Evolutionary conservation across 768 basidiomycete genomes (phyloP).

Genomic region (Mycena venus): DNA sequence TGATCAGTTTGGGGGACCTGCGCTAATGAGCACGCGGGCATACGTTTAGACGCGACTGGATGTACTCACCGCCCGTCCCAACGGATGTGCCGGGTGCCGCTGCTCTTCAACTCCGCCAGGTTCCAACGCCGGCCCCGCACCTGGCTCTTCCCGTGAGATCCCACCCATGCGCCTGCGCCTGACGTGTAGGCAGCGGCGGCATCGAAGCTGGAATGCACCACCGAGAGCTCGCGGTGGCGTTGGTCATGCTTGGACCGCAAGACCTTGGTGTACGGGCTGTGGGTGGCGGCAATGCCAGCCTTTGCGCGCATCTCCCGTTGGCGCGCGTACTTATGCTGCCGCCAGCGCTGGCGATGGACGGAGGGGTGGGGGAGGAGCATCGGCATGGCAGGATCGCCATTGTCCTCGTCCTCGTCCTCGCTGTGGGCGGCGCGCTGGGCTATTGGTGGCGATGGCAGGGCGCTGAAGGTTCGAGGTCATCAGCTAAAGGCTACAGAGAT

Average conservation of each 20-base stretch:
- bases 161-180: neutral
- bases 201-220: neutral
- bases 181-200: neutral
- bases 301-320: neutral
- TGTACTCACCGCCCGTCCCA: constrained; percentile 1
- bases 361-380: neutral
- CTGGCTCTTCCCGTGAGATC: neutral
- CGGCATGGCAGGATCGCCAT: neutral
- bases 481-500: too few relatives aligned
- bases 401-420: neutral
- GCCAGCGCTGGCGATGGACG: neutral
- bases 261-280: neutral
- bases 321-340: neutral
- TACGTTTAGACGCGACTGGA: neutral
- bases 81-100: neutral
- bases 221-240: neutral
- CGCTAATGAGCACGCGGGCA: neutral
- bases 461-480: too few relatives aligned
- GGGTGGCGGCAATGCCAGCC: neutral
- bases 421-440: too few relatives aligned
- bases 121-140: neutral
- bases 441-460: too few relatives aligned
- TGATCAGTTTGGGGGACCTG: neutral
- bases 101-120: neutral
- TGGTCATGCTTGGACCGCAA: neutral